Percentiles rank a stretch among this genome's conserved stretches.
These are phyloP conservation scores for Steccherinum ochraceum DNA, from an alignment of 768 basidiomycete genomes.

Conservation along the genomic window DNA sequence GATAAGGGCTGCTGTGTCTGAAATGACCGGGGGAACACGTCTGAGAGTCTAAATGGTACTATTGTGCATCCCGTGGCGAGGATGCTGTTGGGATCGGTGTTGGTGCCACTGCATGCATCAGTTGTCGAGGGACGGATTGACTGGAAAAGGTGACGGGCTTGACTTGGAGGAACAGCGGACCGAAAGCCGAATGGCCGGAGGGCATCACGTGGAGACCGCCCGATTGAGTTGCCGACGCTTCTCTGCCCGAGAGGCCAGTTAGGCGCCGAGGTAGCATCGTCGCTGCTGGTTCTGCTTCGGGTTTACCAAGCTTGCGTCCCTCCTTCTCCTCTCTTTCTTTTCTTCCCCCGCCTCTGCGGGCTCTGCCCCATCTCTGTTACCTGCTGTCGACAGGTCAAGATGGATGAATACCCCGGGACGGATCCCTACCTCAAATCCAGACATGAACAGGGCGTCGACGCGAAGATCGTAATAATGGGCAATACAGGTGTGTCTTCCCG, in stretches of 20 bases:
- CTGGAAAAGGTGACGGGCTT: too few species aligned
- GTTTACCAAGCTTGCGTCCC: background rate
- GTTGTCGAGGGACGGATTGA: too few species aligned
- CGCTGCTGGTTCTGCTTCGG: slow-evolving; percentile 14
- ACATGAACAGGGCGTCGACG: slow-evolving; percentile 84
- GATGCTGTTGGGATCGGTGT: too few species aligned
- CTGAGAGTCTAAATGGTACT: too few species aligned
- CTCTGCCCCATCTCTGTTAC: slow-evolving; percentile 19
- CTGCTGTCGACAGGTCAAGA: slow-evolving; percentile 26
- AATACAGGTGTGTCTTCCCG: slow-evolving; percentile 45
- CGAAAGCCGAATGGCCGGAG: background rate
- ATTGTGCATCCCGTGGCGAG: too few species aligned
- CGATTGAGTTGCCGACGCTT: background rate
- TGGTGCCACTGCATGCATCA: too few species aligned
- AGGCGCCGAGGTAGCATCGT: slow-evolving; percentile 2
- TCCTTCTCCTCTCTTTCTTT: slow-evolving; percentile 26
- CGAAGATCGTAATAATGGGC: slow-evolving; percentile 95
- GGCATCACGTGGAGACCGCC: background rate
- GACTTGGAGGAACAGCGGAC: background rate
- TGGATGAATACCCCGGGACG: slow-evolving; percentile 54
- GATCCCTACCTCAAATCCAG: slow-evolving; percentile 63
- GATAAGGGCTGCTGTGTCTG: too few species aligned
- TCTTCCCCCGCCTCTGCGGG: slow-evolving; percentile 44
- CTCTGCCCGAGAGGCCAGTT: slow-evolving; percentile 8
- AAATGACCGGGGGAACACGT: too few species aligned